Percentiles rank a stretch among this genome's conserved stretches.
Evolutionary conservation across 768 basidiomycete genomes (phyloP).

Genomic region (Naganishia friedmannii): DNA sequence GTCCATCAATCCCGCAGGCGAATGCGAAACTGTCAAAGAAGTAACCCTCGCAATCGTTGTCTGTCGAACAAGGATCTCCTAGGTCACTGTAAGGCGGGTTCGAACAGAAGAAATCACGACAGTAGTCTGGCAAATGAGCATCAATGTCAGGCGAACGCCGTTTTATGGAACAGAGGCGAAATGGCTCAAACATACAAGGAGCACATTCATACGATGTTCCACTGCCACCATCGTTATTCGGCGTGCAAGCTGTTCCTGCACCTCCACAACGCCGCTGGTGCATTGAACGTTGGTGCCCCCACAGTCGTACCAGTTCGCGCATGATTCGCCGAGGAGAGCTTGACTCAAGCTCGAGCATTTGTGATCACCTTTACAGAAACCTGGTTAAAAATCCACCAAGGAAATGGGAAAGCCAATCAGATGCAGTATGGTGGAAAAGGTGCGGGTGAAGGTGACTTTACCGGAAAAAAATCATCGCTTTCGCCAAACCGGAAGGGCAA

Average conservation of each 20-base stretch:
- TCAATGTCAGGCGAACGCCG: background rate
- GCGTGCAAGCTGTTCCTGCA: background rate
- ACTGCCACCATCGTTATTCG: background rate
- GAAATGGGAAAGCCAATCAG: background rate
- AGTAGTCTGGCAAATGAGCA: background rate
- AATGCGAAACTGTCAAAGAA: background rate
- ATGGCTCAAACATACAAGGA: background rate
- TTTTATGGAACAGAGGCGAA: background rate
- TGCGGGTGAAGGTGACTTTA: background rate
- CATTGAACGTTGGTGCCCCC: background rate
- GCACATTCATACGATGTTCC: background rate
- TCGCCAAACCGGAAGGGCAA: background rate
- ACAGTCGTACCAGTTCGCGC: slow-evolving; percentile 11
- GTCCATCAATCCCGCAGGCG: background rate
- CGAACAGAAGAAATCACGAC: background rate
- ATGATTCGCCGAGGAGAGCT: background rate
- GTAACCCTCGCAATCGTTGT: background rate
- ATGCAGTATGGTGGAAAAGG: background rate
- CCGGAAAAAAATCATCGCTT: no score
- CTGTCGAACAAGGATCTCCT: background rate
- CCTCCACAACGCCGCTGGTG: background rate
- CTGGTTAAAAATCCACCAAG: background rate
- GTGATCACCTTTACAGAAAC: background rate
- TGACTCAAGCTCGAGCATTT: background rate
- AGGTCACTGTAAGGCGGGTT: background rate